These are phyloP conservation scores for Lodderomyces elongisporus DNA, from an alignment of 1,139 yeast genomes.

Conservation along the genomic window DNA sequence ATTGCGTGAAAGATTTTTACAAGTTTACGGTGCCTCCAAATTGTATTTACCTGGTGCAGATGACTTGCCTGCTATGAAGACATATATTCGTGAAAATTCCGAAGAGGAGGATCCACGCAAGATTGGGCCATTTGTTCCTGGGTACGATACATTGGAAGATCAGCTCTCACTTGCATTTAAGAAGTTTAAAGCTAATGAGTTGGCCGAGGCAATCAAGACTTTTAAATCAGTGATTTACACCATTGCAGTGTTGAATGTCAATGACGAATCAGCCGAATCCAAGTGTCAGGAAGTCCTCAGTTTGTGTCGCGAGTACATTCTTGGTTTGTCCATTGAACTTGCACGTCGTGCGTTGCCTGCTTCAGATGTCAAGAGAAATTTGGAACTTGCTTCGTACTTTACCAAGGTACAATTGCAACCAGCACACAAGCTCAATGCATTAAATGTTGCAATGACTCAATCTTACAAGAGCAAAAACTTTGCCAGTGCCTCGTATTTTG, in stretches of 20 bases:
- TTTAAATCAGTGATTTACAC: conserved; percentile 81
- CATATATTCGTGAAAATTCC: conserved; percentile 60
- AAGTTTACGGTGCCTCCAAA: conserved; percentile 77
- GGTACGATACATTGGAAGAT: conserved; percentile 62
- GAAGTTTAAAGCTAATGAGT: conserved; percentile 75
- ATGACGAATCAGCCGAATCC: conserved; percentile 66
- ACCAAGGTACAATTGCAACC: conserved; percentile 79
- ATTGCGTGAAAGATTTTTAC: conserved; percentile 72
- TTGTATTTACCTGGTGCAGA: conserved; percentile 70
- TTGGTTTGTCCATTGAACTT: conserved; percentile 87
- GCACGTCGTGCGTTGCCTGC: conserved; percentile 76
- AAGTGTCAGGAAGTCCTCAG: conserved; percentile 69
- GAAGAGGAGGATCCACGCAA: conserved; percentile 54
- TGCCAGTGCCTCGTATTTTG: conserved; percentile 87
- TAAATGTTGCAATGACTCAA: conserved; percentile 93
- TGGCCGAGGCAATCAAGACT: conserved; percentile 70
- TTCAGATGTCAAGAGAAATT: conserved; percentile 70
- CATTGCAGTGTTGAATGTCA: conserved; percentile 66
- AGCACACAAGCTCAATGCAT: conserved; percentile 79
- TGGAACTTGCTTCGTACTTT: conserved; percentile 94
- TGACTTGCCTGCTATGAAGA: conserved; percentile 61
- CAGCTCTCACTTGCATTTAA: conserved; percentile 73
- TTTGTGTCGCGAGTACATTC: conserved; percentile 82
- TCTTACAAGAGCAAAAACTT: conserved; percentile 83
- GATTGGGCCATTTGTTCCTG: conserved; percentile 68